Conservation (phyloP, 495 filamentous ascomycete species). For the Tirmania nivea region DNA sequence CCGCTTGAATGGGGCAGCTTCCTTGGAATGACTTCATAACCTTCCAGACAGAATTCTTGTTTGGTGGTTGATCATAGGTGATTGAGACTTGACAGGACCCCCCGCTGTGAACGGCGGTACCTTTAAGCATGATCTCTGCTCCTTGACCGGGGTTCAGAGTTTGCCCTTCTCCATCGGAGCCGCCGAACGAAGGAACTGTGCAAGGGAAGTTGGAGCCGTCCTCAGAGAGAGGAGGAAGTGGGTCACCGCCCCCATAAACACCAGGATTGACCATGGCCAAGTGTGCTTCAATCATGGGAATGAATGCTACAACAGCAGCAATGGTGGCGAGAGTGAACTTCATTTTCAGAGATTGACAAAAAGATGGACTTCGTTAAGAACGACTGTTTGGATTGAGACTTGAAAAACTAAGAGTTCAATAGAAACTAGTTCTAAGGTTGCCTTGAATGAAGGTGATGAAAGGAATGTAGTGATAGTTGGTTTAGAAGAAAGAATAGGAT, state of each 20-base stretch:
- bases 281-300: constrained; percentile 35
- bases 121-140: constrained; percentile 34
- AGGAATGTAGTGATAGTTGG: not conserved
- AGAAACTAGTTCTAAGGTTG: not conserved
- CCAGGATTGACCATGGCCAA: constrained; percentile 48
- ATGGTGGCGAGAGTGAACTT: constrained; percentile 26
- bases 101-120: constrained; percentile 54
- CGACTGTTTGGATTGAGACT: not conserved
- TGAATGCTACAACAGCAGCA: constrained; percentile 24
- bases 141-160: constrained; percentile 31
- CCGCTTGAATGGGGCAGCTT: constrained; percentile 52
- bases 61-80: constrained; percentile 47
- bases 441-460: not conserved
- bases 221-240: constrained; percentile 31
- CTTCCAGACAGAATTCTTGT: constrained; percentile 25
- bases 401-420: not conserved
- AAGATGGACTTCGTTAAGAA: not conserved
- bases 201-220: constrained; percentile 59
- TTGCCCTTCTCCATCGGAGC: constrained; percentile 24
- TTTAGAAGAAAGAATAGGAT: not conserved
- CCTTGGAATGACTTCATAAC: constrained; percentile 40
- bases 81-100: constrained; percentile 73
- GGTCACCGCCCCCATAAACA: constrained; percentile 35
- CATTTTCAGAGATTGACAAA: constrained; percentile 21
- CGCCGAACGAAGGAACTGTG: constrained; percentile 4